phyloP scores from a whole-genome alignment of 768 basidiomycete genomes.

The Lyophyllum atratum region DNA sequence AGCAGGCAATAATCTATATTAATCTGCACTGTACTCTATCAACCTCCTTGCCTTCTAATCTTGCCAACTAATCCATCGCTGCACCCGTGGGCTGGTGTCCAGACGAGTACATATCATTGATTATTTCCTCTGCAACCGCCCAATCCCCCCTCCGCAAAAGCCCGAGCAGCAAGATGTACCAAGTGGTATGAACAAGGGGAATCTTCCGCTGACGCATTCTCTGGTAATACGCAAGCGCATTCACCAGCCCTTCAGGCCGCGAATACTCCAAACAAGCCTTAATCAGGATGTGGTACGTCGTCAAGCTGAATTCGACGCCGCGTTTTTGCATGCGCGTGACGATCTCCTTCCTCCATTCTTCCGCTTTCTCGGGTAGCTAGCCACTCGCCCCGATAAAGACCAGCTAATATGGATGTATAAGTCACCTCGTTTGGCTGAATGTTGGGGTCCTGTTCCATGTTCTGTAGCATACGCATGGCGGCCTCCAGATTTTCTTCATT shows the following conservation, averaged over 20 bases:
- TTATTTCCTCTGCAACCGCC: slow-evolving; percentile 59
- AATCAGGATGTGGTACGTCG: slow-evolving; percentile 80
- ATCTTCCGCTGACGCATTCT: slow-evolving; percentile 58
- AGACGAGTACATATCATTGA: slow-evolving; percentile 56
- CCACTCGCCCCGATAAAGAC: slow-evolving; percentile 65
- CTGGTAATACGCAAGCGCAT: slow-evolving; percentile 59
- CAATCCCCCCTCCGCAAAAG: slow-evolving; percentile 59
- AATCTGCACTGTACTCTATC: slow-evolving; percentile 3
- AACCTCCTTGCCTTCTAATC: slow-evolving; percentile 38
- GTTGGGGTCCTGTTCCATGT: slow-evolving; percentile 66
- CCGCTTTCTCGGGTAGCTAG: slow-evolving; percentile 41
- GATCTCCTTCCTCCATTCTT: slow-evolving; percentile 52
- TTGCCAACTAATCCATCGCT: slow-evolving; percentile 50
- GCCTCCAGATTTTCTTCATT: slow-evolving; percentile 54
- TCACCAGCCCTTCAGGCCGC: slow-evolving; percentile 48
- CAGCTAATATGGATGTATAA: slow-evolving; percentile 79
- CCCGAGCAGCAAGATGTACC: slow-evolving; percentile 75
- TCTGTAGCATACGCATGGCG: slow-evolving; percentile 68
- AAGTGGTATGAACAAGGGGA: slow-evolving; percentile 62
- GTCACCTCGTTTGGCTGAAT: slow-evolving; percentile 73
- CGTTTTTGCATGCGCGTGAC: slow-evolving; percentile 58
- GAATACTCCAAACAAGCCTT: slow-evolving; percentile 60
- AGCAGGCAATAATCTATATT: neutral
- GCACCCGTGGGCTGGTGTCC: slow-evolving; percentile 47
- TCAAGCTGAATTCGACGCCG: slow-evolving; percentile 55